Evolutionary conservation across 179 eudicot species (phyloP).

Genomic region (Beta lomatogona): DNA sequence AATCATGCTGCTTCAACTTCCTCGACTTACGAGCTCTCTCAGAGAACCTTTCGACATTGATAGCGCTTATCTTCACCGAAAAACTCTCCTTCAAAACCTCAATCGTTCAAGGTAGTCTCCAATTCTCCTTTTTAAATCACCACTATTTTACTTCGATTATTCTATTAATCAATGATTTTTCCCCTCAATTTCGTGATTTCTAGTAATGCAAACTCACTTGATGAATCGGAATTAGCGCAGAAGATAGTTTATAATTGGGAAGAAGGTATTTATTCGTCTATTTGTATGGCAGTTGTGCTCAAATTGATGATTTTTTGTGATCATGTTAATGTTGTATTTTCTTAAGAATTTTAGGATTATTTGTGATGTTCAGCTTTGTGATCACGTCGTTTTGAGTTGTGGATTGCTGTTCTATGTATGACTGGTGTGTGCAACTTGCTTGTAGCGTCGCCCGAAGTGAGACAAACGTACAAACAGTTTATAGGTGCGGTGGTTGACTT

Average conservation of each 20-base stretch:
- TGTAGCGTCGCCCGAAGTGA: constrained; percentile 76
- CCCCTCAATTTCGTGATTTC: neutral
- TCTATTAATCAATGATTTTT: neutral
- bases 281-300: neutral
- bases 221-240: constrained; percentile 68
- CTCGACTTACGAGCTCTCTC: constrained; percentile 77
- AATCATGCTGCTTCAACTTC: constrained; percentile 69
- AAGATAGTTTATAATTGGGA: constrained; percentile 78
- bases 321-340: too few relatives aligned
- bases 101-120: constrained; percentile 44
- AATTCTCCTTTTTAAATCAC: neutral
- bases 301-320: neutral
- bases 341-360: neutral
- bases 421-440: constrained; percentile 12
- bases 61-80: constrained; percentile 84
- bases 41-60: constrained; percentile 85
- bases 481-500: constrained; percentile 76
- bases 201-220: constrained; percentile 50
- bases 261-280: constrained; percentile 57
- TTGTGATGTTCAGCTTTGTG: neutral
- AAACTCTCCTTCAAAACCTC: constrained; percentile 61
- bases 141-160: neutral
- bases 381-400: neutral
- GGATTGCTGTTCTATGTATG: constrained; percentile 3
- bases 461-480: constrained; percentile 80